Evolutionary conservation across 768 basidiomycete species (phyloP), one percentile per base, ranked within the genome.

Genomic region (Kwoniella sp.): DNA sequence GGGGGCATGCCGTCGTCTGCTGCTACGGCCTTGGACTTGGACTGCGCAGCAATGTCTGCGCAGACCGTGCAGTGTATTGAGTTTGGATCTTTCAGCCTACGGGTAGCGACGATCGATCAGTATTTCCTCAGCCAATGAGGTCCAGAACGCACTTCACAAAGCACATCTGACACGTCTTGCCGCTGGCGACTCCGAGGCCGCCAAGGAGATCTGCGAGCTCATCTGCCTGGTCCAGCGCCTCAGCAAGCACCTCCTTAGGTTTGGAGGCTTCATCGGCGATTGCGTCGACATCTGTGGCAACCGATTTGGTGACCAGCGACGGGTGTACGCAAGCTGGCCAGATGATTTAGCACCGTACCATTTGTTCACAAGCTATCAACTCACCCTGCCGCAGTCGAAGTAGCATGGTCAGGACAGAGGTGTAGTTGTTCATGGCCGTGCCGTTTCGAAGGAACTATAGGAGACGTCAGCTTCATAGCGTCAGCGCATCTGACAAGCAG

Each of bases 321-420:
- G 91, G 90, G 65, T 95, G 92, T 62, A 89, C 87, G 70, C 91
- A 96, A 0, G 91, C 91, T 93, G 26, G 15, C 43, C 19, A 14
- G 22, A 22, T 15, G 27, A 12, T 27, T 11, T 14, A 23, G 3
- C 10, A 11, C 22, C 28, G 27, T n/a, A n/a, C n/a, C n/a, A n/a
- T n/a, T n/a, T n/a, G n/a, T n/a, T n/a, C n/a, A n/a, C n/a, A n/a
- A n/a, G n/a, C n/a, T n/a, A 17, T 23, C 28, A 20, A 70, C 79
- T 25, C 55, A 86, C 92, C 89, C 81, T 99, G 93, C 25, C 93
- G 84, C 40, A 96, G 78, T 26, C 93, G 82, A 41, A 95, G 79
- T 14, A 78, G 53, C 53, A 76, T 58, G 2, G 69, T 73, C 46
- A 78, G 57, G 14, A 77, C 71, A 3, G 68, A 67, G 0, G 73